Percentiles rank a stretch among this genome's conserved stretches.
Evolutionary conservation across 2,329 filamentous ascomycete genomes (phyloP).

Genomic region (Phoma sp.): DNA sequence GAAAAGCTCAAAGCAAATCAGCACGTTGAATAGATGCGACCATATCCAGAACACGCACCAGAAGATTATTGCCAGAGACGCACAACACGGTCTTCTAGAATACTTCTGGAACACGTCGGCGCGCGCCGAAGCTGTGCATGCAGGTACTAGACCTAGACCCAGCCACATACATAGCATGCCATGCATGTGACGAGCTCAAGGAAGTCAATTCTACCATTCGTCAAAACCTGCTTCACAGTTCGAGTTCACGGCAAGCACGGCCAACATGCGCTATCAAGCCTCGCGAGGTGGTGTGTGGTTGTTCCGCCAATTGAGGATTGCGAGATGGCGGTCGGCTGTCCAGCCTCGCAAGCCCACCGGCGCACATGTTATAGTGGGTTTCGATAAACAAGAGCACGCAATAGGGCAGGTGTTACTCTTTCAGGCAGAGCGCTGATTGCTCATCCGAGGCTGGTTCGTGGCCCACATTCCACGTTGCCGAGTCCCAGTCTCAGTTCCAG

Average conservation of each 20-base stretch:
- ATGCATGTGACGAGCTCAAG: neutral
- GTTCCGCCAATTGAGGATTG: neutral
- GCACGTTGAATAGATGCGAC: too few species aligned
- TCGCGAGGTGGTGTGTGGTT: neutral
- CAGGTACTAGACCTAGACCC: conserved; percentile 13
- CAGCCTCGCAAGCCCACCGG: conserved; percentile 10
- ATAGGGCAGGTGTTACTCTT: conserved; percentile 8
- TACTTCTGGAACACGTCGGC: neutral
- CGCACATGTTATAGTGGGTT: conserved; percentile 12
- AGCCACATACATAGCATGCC: neutral
- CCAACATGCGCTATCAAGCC: neutral
- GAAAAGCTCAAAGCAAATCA: too few species aligned
- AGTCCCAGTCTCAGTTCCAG: conserved; percentile 4
- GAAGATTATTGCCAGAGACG: neutral
- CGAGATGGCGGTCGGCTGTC: neutral
- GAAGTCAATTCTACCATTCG: too few species aligned
- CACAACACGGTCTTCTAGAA: neutral
- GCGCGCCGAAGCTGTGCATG: neutral
- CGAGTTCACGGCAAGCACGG: conserved; percentile 3
- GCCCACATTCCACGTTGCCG: conserved; percentile 16
- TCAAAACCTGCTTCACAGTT: conserved; percentile 1
- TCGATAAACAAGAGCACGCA: conserved; percentile 6
- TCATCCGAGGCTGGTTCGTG: conserved; percentile 10
- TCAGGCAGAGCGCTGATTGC: conserved; percentile 13
- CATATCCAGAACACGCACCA: too few species aligned